phyloP scores from a whole-genome alignment of 176 grass and related monocot genomes.

The Secale cereale region DNA sequence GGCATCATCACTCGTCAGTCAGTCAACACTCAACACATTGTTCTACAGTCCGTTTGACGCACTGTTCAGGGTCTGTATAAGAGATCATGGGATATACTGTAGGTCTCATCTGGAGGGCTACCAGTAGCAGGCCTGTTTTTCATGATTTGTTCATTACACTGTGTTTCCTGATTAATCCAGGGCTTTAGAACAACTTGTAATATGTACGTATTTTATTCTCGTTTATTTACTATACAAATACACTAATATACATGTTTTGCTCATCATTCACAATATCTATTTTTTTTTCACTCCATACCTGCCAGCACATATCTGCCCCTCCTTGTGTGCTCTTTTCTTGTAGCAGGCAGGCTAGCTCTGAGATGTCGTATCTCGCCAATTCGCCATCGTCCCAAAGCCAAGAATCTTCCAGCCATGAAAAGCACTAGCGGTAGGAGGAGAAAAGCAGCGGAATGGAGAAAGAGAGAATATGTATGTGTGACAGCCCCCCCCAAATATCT shows the following conservation, averaged over 20 bases:
- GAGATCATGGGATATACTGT: neutral
- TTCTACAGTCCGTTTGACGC: constrained; percentile 10
- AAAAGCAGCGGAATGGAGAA: neutral
- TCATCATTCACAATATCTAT: neutral
- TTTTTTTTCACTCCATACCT: neutral
- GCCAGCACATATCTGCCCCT: neutral
- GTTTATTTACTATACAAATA: neutral
- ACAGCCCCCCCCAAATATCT: neutral
- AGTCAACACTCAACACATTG: neutral
- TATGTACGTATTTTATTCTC: neutral
- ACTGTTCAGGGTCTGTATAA: neutral
- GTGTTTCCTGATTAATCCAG: neutral
- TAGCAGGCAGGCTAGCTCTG: constrained; percentile 12
- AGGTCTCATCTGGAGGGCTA: constrained; percentile 8
- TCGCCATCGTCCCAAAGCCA: constrained; percentile 29
- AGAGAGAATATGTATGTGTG: constrained; percentile 34
- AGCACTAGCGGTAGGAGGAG: constrained; percentile 32
- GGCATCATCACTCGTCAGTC: neutral
- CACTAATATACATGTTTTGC: neutral
- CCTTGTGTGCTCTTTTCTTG: constrained; percentile 2
- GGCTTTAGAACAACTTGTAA: constrained; percentile 11
- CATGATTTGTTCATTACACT: neutral
- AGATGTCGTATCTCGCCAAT: constrained; percentile 31
- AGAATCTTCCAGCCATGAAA: constrained; percentile 71
- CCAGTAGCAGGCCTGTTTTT: constrained; percentile 34